Conservation (phyloP, 1,284 basidiomycete genomes). For the Ceraceosorus bombacis region DNA sequence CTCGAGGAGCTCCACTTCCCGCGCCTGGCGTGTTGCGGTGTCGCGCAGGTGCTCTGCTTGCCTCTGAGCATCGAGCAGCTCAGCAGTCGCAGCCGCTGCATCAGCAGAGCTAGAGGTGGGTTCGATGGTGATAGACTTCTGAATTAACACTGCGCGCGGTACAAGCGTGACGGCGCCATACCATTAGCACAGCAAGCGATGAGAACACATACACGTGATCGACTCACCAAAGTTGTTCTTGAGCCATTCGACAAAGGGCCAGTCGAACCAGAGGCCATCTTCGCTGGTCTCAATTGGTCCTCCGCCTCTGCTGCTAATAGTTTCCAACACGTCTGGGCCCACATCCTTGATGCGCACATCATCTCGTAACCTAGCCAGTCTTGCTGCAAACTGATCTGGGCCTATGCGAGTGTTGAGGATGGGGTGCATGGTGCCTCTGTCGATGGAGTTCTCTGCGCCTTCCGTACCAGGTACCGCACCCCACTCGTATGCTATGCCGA, state of each 20-base stretch:
- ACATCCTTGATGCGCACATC: conserved; percentile 84
- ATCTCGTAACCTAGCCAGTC: conserved; percentile 75
- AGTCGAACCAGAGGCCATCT: conserved; percentile 94
- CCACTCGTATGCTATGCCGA: conserved; percentile 73
- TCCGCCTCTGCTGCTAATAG: conserved; percentile 16
- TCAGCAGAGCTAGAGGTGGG: conserved; percentile 26
- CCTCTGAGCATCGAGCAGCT: conserved; percentile 41
- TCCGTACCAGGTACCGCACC: conserved; percentile 6
- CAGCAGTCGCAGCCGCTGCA: conserved; percentile 25
- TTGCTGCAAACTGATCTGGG: conserved; percentile 77
- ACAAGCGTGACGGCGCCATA: neutral
- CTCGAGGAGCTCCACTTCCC: conserved; percentile 26
- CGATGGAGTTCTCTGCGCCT: conserved; percentile 2
- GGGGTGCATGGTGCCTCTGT: conserved; percentile 51
- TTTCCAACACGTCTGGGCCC: conserved; percentile 63
- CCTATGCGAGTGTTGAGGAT: conserved; percentile 73
- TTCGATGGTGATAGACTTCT: conserved; percentile 38
- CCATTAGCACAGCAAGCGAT: neutral
- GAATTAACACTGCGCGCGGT: conserved; percentile 12
- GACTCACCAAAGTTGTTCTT: conserved; percentile 83
- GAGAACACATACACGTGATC: neutral
- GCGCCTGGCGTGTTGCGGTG: conserved; percentile 20
- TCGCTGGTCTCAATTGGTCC: conserved; percentile 56
- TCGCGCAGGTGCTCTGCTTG: conserved; percentile 33
- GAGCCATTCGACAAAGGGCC: conserved; percentile 98